These are phyloP conservation scores for Wallacemonas sp. DNA, from an alignment of 208 protist species.

Conservation along the genomic window DNA sequence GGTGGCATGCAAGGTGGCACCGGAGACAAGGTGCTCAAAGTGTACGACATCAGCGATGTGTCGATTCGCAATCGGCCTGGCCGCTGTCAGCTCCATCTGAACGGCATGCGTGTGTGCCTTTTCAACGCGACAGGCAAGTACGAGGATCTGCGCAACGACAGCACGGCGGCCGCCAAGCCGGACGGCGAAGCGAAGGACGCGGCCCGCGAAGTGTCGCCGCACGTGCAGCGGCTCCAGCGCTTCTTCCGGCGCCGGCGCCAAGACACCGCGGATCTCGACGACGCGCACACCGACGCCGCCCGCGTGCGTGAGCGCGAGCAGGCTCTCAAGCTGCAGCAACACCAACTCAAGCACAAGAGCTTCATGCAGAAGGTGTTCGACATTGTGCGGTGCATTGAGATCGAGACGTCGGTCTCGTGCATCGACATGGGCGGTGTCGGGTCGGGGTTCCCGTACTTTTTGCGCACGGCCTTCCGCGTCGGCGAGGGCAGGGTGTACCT, in stretches of 20 bases:
- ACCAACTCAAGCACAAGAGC: slow-evolving; percentile 38
- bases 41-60: slow-evolving; percentile 60
- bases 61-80: slow-evolving; percentile 58
- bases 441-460: slow-evolving; percentile 71
- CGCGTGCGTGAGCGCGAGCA: slow-evolving; percentile 25
- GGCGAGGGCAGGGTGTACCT: slow-evolving; percentile 64
- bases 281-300: slow-evolving; percentile 15
- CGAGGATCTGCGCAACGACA: slow-evolving; percentile 34
- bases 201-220: not conserved
- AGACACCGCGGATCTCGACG: slow-evolving; percentile 23
- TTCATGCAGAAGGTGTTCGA: slow-evolving; percentile 69
- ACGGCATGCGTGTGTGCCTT: slow-evolving; percentile 74
- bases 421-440: slow-evolving; percentile 72
- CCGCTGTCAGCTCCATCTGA: slow-evolving; percentile 75
- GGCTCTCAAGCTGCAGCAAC: slow-evolving; percentile 46
- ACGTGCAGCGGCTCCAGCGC: not conserved
- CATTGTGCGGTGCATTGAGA: slow-evolving; percentile 74
- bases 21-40: slow-evolving; percentile 46
- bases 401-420: slow-evolving; percentile 71
- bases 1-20: not conserved
- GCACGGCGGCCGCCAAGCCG: slow-evolving; percentile 8
- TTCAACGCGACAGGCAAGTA: slow-evolving; percentile 90
- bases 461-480: slow-evolving; percentile 72
- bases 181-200: slow-evolving; percentile 6
- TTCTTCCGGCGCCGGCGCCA: slow-evolving; percentile 12